phyloP scores from a whole-genome alignment of 1,284 basidiomycete species.

The Tremellales sp. region DNA sequence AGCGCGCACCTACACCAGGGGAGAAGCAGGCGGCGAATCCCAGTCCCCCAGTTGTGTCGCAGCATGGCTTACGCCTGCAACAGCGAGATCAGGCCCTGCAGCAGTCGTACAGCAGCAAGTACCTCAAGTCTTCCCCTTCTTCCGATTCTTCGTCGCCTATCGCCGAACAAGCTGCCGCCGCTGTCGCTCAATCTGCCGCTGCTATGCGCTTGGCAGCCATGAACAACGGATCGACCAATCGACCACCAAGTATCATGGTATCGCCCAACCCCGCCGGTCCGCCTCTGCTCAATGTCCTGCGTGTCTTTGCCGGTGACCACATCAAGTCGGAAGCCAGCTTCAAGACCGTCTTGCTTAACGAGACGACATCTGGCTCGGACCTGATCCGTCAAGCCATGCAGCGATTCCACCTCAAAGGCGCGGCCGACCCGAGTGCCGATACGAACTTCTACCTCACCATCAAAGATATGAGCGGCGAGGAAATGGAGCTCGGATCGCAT shows the following conservation, averaged over 20 bases:
- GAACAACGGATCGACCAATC: constrained; percentile 14
- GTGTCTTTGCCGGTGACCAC: constrained; percentile 83
- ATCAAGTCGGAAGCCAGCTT: constrained; percentile 88
- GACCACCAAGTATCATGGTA: constrained; percentile 54
- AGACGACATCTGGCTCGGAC: constrained; percentile 74
- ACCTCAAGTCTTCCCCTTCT: constrained; percentile 73
- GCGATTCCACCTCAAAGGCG: constrained; percentile 69
- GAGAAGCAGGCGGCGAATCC: constrained; percentile 42
- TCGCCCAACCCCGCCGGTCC: constrained; percentile 53
- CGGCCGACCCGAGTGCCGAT: constrained; percentile 53
- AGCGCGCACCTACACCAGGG: constrained; percentile 3
- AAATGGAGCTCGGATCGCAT: constrained; percentile 62
- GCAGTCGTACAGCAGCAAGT: constrained; percentile 74
- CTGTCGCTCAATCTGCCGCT: constrained; percentile 42
- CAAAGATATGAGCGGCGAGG: constrained; percentile 80
- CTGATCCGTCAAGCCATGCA: constrained; percentile 88
- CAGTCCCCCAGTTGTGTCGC: constrained; percentile 29
- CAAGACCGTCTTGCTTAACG: constrained; percentile 91
- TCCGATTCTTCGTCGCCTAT: constrained; percentile 62
- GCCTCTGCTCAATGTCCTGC: constrained; percentile 86
- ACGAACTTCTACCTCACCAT: constrained; percentile 84
- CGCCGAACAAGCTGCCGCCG: constrained; percentile 32
- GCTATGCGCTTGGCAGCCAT: constrained; percentile 30
- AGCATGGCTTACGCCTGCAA: constrained; percentile 64
- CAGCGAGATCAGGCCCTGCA: constrained; percentile 84